phyloP scores from a whole-genome alignment of 441 rosid species.

The Gossypium davidsonii region DNA sequence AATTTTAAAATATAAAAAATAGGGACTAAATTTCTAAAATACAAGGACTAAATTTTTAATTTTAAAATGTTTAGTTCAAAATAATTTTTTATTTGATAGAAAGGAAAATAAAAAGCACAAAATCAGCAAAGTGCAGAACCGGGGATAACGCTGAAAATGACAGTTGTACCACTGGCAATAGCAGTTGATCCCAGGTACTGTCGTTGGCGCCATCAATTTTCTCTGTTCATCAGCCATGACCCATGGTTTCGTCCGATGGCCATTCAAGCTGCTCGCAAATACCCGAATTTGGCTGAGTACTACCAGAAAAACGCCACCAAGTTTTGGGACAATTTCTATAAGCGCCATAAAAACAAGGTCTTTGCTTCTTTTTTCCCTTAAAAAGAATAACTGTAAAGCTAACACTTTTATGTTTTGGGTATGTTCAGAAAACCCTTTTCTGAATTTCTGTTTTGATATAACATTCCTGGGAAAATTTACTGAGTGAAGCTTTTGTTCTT shows the following conservation, averaged over 20 bases:
- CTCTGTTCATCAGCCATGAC: background rate
- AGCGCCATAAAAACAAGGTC: slow-evolving; percentile 30
- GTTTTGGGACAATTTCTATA: slow-evolving; percentile 35
- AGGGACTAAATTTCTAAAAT: too few species aligned
- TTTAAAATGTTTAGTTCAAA: too few species aligned
- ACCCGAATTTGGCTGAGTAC: slow-evolving; percentile 10
- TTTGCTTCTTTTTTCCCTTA: background rate
- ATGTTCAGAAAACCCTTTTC: background rate
- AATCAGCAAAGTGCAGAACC: background rate
- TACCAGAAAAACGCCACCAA: slow-evolving; percentile 24
- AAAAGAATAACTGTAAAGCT: background rate
- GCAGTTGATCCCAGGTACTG: background rate
- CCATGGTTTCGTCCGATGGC: background rate
- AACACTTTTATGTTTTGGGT: background rate
- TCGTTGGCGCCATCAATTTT: background rate
- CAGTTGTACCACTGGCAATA: background rate
- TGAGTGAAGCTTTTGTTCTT: background rate
- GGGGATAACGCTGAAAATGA: background rate
- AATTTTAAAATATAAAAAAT: too few species aligned
- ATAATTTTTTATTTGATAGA: too few species aligned
- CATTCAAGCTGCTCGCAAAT: slow-evolving; percentile 1
- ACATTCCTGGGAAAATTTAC: background rate
- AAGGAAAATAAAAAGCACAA: slow-evolving; percentile 1
- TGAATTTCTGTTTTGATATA: background rate
- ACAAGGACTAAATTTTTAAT: too few species aligned